Evolutionary conservation across 768 basidiomycete species (phyloP).

Genomic region (Psilocybe tampanensis): DNA sequence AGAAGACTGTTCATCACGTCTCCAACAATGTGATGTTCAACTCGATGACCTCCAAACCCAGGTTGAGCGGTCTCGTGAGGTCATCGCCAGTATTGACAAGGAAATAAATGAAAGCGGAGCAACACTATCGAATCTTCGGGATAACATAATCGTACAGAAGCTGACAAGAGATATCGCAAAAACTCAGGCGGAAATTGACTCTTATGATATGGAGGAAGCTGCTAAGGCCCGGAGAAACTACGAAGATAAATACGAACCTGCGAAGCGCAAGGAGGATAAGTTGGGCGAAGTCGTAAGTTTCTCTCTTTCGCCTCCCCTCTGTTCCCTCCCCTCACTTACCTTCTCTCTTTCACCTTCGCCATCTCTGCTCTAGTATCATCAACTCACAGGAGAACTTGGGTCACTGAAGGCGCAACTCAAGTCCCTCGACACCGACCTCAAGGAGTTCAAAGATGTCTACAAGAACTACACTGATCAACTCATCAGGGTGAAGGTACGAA

Average conservation of each 20-base stretch:
- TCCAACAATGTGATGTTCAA: conserved; percentile 45
- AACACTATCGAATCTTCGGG: conserved; percentile 68
- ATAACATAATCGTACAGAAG: conserved; percentile 81
- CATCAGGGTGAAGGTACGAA: conserved; percentile 85
- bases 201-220: conserved; percentile 82
- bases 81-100: conserved; percentile 65
- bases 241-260: conserved; percentile 73
- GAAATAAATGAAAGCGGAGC: conserved; percentile 80
- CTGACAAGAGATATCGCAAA: conserved; percentile 65
- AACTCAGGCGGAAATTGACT: conserved; percentile 71
- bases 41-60: conserved; percentile 36
- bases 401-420: conserved; percentile 69
- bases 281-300: conserved; percentile 65
- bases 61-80: conserved; percentile 41
- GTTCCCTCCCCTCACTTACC: neutral
- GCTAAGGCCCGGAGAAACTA: conserved; percentile 85
- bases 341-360: neutral
- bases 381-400: conserved; percentile 80
- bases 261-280: conserved; percentile 72
- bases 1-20: conserved; percentile 56
- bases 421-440: conserved; percentile 67
- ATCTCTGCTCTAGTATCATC: conserved; percentile 64
- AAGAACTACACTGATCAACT: conserved; percentile 89
- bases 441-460: conserved; percentile 86
- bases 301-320: conserved; percentile 4